A percentile compares a stretch with the other conserved stretches of the same genome.
Conservation (phyloP, 31 red algal species). For the Bonnemaisonia californica region DNA sequence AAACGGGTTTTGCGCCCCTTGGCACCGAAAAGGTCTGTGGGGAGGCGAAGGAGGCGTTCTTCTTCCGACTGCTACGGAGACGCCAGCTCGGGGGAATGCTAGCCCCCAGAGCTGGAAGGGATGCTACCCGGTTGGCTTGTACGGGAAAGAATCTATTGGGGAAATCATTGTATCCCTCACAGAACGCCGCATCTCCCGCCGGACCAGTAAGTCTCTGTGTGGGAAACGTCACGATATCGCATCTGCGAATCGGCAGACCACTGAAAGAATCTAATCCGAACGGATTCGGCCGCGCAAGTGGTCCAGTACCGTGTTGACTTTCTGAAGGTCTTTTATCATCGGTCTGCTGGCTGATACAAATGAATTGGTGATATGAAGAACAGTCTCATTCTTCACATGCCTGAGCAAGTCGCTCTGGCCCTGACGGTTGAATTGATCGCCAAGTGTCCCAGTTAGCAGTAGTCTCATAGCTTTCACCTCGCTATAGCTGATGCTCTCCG, state of each 20-base stretch:
- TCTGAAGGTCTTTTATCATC: too few relatives aligned
- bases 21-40: not conserved
- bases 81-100: slow-evolving; percentile 3
- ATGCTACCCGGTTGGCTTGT: slow-evolving; percentile 6
- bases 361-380: slow-evolving; percentile 27
- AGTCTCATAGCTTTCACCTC: slow-evolving; percentile 2
- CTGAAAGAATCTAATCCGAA: slow-evolving; percentile 15
- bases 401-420: not conserved
- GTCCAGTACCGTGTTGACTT: too few relatives aligned
- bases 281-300: not conserved
- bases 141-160: slow-evolving; percentile 15
- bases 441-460: not conserved
- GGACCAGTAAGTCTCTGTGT: too few relatives aligned
- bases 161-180: slow-evolving; percentile 13
- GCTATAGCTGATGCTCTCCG: slow-evolving; percentile 1
- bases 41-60: not conserved
- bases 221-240: too few relatives aligned
- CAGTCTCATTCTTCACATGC: not conserved
- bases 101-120: not conserved
- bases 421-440: not conserved
- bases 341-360: slow-evolving; percentile 5
- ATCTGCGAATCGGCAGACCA: too few relatives aligned
- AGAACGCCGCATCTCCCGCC: too few relatives aligned
- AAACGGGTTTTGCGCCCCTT: too few relatives aligned
- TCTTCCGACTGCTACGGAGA: not conserved